phyloP scores from a whole-genome alignment of 352 stramenopile genomes.

The Aphanomyces astaci region DNA sequence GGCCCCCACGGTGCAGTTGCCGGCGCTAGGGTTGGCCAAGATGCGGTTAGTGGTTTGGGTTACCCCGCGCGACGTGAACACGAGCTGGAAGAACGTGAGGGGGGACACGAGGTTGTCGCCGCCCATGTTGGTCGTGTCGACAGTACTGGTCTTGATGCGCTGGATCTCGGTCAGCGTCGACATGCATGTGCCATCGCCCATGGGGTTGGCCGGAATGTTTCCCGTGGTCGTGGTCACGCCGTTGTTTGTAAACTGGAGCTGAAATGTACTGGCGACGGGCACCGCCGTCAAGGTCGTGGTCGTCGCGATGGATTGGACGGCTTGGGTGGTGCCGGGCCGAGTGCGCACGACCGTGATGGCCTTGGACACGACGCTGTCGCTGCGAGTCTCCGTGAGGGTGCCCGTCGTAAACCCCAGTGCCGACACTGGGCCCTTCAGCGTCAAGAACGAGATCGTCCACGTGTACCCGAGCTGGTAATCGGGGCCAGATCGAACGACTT shows the following conservation, averaged over 20 bases:
- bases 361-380: conserved; percentile 37
- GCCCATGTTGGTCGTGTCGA: conserved; percentile 83
- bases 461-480: conserved; percentile 86
- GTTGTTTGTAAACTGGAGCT: conserved; percentile 39
- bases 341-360: conserved; percentile 40
- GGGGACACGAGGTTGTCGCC: conserved; percentile 86
- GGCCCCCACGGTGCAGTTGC: conserved; percentile 73
- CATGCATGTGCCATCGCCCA: conserved; percentile 54
- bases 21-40: conserved; percentile 59
- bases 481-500: conserved; percentile 48
- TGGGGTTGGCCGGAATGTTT: conserved; percentile 73
- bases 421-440: conserved; percentile 39
- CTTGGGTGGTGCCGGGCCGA: conserved; percentile 43
- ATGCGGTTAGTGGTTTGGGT: conserved; percentile 71
- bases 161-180: conserved; percentile 76
- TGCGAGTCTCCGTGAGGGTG: conserved; percentile 45
- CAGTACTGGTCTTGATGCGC: conserved; percentile 81
- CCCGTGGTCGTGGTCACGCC: conserved; percentile 51
- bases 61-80: conserved; percentile 65
- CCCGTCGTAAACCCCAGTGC: conserved; percentile 32
- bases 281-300: conserved; percentile 41
- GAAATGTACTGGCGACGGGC: conserved; percentile 33
- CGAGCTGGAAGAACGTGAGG: conserved; percentile 76
- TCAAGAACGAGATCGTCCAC: conserved; percentile 92
- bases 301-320: conserved; percentile 57